Base-by-base conservation (phyloP, 78 protist genomes). In the Pelomyxa schiedti region DNA sequence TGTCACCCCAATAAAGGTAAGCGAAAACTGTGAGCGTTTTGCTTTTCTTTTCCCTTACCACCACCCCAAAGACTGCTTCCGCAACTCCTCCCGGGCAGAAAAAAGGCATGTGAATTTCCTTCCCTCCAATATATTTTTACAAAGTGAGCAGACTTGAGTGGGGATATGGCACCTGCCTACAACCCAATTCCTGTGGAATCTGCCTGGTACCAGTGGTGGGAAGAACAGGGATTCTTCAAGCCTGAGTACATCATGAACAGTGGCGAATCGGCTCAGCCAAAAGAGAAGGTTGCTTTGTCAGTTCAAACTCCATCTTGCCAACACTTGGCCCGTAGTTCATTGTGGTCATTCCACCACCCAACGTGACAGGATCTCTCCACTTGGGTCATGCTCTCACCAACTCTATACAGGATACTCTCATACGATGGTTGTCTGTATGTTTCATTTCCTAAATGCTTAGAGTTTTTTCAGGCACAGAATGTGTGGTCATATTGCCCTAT, bases 321-420 rank as follows among this genome's bases (percentile, higher is more conserved):
- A n/a, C n/a, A n/a, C n/a, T 80, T 66, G 82, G 84, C 72, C 73
- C 78, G 35, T 75, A 53, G 66, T 98, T 84, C 42, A 76, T 81
- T 7, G 94, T 97, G 47, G 83, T 80, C 71, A 83, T 96, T 28
- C 99, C 99, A 28, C 99, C 99, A 39, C 99, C 99, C 35, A 98
- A 98, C 84, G 99, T 98, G 68, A 98, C 99, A 6, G 99, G 99
- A 28, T 9, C 87, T 2, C 90, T 98, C 22, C 99, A 98, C 81
- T 35, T 98, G 2, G 99, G 99, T 8, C 99, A 97, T 79, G 99
- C 99, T n/a, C 83, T 97, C 68, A 93, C 96, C 6, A 76, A 29
- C 26, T 71, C 98, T 43, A 70, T 95, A 35, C 94, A 96, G 74
- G 97, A 92, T 75, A 3, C 92, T 6, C 22, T 91, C 30, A 58